A percentile compares a stretch with the other conserved stretches of the same genome.
Evolutionary conservation across 495 filamentous ascomycete genomes (phyloP).

Genomic region (Massariosphaeria phaeospora): DNA sequence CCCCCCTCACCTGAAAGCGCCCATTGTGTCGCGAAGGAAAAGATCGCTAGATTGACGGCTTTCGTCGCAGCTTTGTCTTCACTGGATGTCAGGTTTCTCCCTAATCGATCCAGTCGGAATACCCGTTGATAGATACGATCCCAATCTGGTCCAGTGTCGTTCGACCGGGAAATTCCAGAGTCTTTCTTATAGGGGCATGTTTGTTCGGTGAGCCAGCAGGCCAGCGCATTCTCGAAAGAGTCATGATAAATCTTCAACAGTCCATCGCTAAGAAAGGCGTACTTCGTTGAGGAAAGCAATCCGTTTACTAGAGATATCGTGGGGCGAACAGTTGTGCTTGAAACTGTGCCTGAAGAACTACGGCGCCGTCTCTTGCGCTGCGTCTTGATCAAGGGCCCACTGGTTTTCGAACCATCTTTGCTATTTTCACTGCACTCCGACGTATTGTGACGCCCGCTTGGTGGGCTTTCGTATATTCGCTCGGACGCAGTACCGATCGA

Average conservation of each 20-base stretch:
- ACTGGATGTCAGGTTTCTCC: conserved; percentile 35
- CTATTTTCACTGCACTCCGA: background rate
- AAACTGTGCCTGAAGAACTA: conserved; percentile 2
- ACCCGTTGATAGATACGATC: conserved; percentile 47
- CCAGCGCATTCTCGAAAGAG: conserved; percentile 46
- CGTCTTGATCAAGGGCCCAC: background rate
- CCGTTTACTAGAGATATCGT: conserved; percentile 1
- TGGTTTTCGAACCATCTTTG: background rate
- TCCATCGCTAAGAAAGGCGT: conserved; percentile 37
- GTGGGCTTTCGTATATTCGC: background rate
- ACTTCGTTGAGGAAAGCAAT: conserved; percentile 28
- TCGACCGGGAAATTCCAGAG: conserved; percentile 8
- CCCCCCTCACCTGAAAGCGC: conserved; percentile 34
- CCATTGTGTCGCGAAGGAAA: conserved; percentile 50
- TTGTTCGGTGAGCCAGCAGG: conserved; percentile 48
- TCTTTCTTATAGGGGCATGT: conserved; percentile 43
- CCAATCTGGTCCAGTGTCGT: conserved; percentile 44
- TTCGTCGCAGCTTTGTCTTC: conserved; percentile 42
- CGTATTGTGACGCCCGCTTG: background rate
- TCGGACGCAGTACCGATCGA: conserved; percentile 3
- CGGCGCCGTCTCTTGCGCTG: conserved; percentile 19
- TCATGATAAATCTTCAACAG: conserved; percentile 48
- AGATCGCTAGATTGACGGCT: conserved; percentile 43
- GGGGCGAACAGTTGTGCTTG: background rate
- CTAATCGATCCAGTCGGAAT: conserved; percentile 42